Conservation (phyloP, 208 protist genomes). For the Trypanosoma rangeli region DNA sequence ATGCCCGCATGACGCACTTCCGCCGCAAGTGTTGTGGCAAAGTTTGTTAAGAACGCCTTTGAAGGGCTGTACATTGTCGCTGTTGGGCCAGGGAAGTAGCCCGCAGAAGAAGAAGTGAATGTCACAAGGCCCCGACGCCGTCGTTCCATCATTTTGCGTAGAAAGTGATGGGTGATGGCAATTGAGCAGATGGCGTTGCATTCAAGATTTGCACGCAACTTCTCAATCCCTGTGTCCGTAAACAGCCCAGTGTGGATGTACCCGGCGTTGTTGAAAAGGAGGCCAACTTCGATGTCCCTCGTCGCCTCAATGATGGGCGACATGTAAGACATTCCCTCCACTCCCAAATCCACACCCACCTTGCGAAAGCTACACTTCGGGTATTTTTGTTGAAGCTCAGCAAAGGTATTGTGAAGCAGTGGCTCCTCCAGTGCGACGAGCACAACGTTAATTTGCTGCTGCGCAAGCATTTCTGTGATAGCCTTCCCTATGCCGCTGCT, state of each 20-base stretch:
- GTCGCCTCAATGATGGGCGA: slow-evolving; percentile 62
- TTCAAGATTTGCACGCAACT: slow-evolving; percentile 84
- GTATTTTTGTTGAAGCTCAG: slow-evolving; percentile 76
- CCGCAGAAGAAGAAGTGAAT: slow-evolving; percentile 84
- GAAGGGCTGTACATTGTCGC: slow-evolving; percentile 89
- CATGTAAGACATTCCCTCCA: slow-evolving; percentile 74
- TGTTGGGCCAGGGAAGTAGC: slow-evolving; percentile 86
- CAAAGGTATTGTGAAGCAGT: slow-evolving; percentile 77
- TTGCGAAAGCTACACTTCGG: slow-evolving; percentile 77
- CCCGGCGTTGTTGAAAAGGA: slow-evolving; percentile 95
- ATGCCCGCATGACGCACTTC: slow-evolving; percentile 84
- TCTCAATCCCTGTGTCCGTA: slow-evolving; percentile 76
- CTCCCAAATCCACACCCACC: slow-evolving; percentile 87
- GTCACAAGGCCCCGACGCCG: slow-evolving; percentile 81
- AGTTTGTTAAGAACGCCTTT: slow-evolving; percentile 92
- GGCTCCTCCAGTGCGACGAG: slow-evolving; percentile 88
- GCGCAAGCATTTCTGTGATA: slow-evolving; percentile 92
- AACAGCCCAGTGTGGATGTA: slow-evolving; percentile 93
- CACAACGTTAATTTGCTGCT: slow-evolving; percentile 89
- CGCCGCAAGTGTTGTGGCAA: slow-evolving; percentile 73
- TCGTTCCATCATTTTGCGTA: slow-evolving; percentile 84
- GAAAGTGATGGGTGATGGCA: slow-evolving; percentile 89
- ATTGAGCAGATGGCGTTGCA: slow-evolving; percentile 89
- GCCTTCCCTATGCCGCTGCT: slow-evolving; percentile 96
- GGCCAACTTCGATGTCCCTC: slow-evolving; percentile 64